Evolutionary conservation across 768 basidiomycete genomes (phyloP), one percentile per base, ranked within the genome.

Genomic region (Hygrophorus pudorinus): DNA sequence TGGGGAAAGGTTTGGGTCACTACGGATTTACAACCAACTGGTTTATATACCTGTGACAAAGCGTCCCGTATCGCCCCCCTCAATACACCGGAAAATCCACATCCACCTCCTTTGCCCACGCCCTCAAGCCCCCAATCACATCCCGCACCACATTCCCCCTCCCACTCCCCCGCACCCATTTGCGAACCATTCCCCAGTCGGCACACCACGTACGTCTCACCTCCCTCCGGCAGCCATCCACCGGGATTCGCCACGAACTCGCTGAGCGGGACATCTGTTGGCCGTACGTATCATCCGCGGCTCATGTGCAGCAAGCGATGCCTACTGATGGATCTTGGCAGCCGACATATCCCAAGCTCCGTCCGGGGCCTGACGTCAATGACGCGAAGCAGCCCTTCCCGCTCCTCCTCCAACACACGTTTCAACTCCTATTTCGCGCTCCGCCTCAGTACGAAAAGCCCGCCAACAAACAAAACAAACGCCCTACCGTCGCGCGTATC

Each of bases 121-220:
- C 84, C 52, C 70, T 64, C 39, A 96, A 63, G 1, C 93, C 93
- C 16, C 93, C 92, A 6, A 86, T 65, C 3, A 93, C 70, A 60
- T 94, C 85, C 53, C 66, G 75, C 13, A 85, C 65, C 29, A 65
- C 53, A 4, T 56, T 48, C 2, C 41, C 55, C 11, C 56, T 52
- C 38, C 56, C 53, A 6, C 62, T 65, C 13, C 54, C 56, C 45
- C 0, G 79, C 91, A 24, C 92, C 94, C 14, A 88, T 73, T 58
- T 90, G 87, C 1, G 90, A 94, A 59, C 97, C 94, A 55, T 97
- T 98, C 4, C 94, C 93, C 16, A 90, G 67, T 24, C 89, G 74
- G 61, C 93, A 98, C 20, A 96, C 61, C 13, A 96, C 65, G 48
- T 79, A 79, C 8, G 51, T 57, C 14, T 47, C 42, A 32, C 56